Evolutionary conservation across 140 eudicot genomes (phyloP).

Genomic region (Erigeron philadelphicus): DNA sequence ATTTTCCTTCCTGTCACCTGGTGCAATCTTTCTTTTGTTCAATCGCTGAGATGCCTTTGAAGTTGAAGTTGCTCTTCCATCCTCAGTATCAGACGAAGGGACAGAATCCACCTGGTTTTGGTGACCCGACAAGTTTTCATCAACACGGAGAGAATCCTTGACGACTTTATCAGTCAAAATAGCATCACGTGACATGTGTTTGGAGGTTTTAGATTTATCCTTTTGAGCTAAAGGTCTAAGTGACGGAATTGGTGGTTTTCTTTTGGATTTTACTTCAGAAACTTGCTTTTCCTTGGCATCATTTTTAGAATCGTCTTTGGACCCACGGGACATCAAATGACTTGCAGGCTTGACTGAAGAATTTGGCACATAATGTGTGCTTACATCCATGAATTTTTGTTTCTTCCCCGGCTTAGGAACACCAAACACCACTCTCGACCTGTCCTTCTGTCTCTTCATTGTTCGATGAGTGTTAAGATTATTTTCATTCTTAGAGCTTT

Average conservation of each 20-base stretch:
- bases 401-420: conserved; percentile 97
- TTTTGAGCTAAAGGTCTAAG: conserved; percentile 44
- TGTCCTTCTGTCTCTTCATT: conserved; percentile 58
- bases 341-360: conserved; percentile 42
- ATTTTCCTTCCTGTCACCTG: conserved; percentile 38
- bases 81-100: conserved; percentile 38
- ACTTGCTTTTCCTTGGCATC: conserved; percentile 60
- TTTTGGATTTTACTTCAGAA: conserved; percentile 45
- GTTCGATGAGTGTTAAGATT: conserved; percentile 41
- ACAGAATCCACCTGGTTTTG: conserved; percentile 32
- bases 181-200: conserved; percentile 27
- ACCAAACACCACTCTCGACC: conserved; percentile 75
- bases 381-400: conserved; percentile 86
- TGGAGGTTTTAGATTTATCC: conserved; percentile 33
- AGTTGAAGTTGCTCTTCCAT: conserved; percentile 37
- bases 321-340: conserved; percentile 41
- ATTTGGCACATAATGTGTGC: conserved; percentile 53
- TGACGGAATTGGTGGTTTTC: conserved; percentile 47
- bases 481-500: conserved; percentile 38
- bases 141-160: conserved; percentile 28
- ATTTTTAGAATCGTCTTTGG: conserved; percentile 30
- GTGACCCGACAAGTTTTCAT: conserved; percentile 35
- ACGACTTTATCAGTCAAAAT: conserved; percentile 14
- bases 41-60: conserved; percentile 37
- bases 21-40: conserved; percentile 40